phyloP scores from a whole-genome alignment of 2,329 filamentous ascomycete species.

The Neonectria ditissima region DNA sequence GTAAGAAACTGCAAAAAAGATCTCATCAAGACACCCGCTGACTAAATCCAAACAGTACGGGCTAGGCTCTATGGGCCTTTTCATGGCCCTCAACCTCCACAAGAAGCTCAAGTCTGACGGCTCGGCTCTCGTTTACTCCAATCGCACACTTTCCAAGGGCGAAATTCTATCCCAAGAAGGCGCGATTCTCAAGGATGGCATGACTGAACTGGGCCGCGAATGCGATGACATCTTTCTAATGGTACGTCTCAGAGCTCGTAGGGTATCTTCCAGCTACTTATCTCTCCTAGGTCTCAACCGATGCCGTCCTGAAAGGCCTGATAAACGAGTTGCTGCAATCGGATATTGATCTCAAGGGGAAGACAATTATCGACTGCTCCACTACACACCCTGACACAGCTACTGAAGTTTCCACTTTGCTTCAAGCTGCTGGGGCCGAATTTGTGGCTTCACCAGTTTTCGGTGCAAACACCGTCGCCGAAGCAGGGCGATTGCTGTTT shows the following conservation, averaged over 20 bases:
- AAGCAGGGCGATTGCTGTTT: slow-evolving; percentile 3
- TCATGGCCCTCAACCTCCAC: background rate
- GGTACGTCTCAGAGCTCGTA: background rate
- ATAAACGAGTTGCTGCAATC: background rate
- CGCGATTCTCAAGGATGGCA: background rate
- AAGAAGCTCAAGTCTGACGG: slow-evolving; percentile 3
- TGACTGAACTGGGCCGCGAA: background rate
- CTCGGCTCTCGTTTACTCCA: background rate
- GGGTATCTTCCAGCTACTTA: background rate
- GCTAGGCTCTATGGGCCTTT: background rate
- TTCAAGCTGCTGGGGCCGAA: background rate
- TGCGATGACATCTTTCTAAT: slow-evolving; percentile 1
- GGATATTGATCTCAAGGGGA: background rate
- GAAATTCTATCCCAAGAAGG: background rate
- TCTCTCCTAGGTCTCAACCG: background rate
- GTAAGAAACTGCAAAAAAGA: background rate
- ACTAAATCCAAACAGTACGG: background rate
- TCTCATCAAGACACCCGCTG: no score
- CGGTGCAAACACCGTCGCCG: slow-evolving; percentile 2
- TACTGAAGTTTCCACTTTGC: background rate
- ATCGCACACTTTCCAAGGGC: slow-evolving; percentile 6
- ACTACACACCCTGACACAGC: slow-evolving; percentile 1
- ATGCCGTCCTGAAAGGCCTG: background rate
- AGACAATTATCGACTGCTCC: background rate
- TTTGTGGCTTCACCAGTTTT: slow-evolving; percentile 5